Evolutionary conservation across 1,139 yeast genomes (phyloP).

Genomic region (Pichia sp.): DNA sequence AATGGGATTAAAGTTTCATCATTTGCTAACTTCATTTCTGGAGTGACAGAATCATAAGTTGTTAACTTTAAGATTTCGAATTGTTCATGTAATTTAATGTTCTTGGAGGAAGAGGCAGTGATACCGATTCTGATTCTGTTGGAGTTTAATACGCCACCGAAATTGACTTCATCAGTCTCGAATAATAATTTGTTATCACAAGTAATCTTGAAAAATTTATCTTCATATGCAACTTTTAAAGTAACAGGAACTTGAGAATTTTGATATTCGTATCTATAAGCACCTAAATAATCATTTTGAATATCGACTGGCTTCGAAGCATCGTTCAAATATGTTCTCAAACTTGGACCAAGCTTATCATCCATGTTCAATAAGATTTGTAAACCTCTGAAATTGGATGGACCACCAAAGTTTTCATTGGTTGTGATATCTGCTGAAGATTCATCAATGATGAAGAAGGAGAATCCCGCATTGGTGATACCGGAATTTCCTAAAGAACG

Average conservation of each 20-base stretch:
- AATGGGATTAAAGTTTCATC: slow-evolving; percentile 27
- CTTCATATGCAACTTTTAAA: slow-evolving; percentile 60
- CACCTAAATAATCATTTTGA: slow-evolving; percentile 31
- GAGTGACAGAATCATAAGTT: slow-evolving; percentile 51
- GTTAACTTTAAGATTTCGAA: slow-evolving; percentile 60
- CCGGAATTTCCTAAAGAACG: slow-evolving; percentile 55
- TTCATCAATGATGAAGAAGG: slow-evolving; percentile 46
- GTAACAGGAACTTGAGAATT: slow-evolving; percentile 70
- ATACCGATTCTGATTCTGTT: slow-evolving; percentile 48
- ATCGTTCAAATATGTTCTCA: slow-evolving; percentile 60
- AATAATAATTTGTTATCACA: slow-evolving; percentile 70
- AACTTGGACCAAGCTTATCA: slow-evolving; percentile 39
- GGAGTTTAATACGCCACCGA: slow-evolving; percentile 33
- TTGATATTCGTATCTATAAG: slow-evolving; percentile 42
- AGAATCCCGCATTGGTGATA: slow-evolving; percentile 46
- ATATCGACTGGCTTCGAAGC: slow-evolving; percentile 39
- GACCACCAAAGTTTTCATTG: slow-evolving; percentile 45
- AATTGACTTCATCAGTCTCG: slow-evolving; percentile 52
- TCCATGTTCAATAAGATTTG: slow-evolving; percentile 36
- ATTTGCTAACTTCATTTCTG: slow-evolving; percentile 36
- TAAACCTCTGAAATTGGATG: slow-evolving; percentile 56
- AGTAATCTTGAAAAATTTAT: slow-evolving; percentile 54
- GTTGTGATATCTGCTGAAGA: slow-evolving; percentile 1
- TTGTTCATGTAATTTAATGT: slow-evolving; percentile 40
- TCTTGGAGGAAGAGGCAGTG: slow-evolving; percentile 45